These are phyloP conservation scores for Phytopythium cucurbitacearum DNA, from an alignment of 352 stramenopile genomes.

Conservation along the genomic window DNA sequence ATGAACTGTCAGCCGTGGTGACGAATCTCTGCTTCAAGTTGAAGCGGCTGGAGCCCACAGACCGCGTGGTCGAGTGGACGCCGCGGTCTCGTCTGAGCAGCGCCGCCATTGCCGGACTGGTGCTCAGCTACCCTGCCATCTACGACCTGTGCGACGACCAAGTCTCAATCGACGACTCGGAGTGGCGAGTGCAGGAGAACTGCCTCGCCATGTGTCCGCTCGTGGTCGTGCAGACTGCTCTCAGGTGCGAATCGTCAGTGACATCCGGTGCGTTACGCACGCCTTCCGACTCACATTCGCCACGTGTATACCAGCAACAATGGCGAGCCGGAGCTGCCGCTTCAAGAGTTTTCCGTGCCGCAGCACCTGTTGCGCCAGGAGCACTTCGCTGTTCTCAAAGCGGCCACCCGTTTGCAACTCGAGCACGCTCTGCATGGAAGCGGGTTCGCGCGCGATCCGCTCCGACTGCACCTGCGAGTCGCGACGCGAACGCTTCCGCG, in stretches of 20 bases:
- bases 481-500: constrained; percentile 16
- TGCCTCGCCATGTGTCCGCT: constrained; percentile 53
- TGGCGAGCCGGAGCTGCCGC: constrained; percentile 11
- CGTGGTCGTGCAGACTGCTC: constrained; percentile 19
- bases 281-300: neutral
- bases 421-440: constrained; percentile 6
- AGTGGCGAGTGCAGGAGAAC: constrained; percentile 35
- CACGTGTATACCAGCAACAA: constrained; percentile 4
- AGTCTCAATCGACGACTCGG: neutral
- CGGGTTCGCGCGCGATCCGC: constrained; percentile 2
- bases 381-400: too few species aligned
- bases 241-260: constrained; percentile 13
- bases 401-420: constrained; percentile 3
- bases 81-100: constrained; percentile 9
- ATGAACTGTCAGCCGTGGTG: neutral
- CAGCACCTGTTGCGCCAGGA: constrained; percentile 19
- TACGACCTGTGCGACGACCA: constrained; percentile 24
- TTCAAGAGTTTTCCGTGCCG: constrained; percentile 57
- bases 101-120: constrained; percentile 29
- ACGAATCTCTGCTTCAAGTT: constrained; percentile 7
- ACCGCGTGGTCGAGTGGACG: constrained; percentile 15
- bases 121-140: constrained; percentile 41
- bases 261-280: neutral
- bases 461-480: constrained; percentile 13
- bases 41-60: neutral